A percentile compares a stretch with the other conserved stretches of the same genome.
Conservation (phyloP, 352 stramenopile species). For the Phytophthora sp. region DNA sequence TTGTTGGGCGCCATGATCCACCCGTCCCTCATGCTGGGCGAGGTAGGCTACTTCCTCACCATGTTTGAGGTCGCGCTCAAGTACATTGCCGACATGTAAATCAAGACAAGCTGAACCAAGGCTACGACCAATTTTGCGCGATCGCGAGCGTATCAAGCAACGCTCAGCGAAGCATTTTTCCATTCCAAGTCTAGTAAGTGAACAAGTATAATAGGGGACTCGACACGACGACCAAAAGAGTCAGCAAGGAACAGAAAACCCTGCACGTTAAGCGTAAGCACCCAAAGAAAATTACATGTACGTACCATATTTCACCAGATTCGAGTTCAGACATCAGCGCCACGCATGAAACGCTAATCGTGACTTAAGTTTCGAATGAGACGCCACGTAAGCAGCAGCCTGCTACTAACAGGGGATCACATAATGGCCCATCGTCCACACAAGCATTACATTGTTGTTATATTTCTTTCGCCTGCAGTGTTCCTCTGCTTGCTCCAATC, state of each 20-base stretch:
- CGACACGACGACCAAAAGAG: slow-evolving; percentile 25
- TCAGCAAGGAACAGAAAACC: slow-evolving; percentile 19
- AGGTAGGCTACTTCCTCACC: slow-evolving; percentile 88
- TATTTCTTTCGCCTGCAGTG: no score
- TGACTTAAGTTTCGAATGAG: neutral
- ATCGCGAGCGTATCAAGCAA: slow-evolving; percentile 2
- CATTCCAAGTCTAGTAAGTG: slow-evolving; percentile 39
- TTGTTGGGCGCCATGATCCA: slow-evolving; percentile 85
- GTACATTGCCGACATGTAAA: slow-evolving; percentile 87
- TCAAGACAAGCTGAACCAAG: slow-evolving; percentile 20
- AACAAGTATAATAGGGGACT: slow-evolving; percentile 48
- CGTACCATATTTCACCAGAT: slow-evolving; percentile 20
- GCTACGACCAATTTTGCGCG: slow-evolving; percentile 1
- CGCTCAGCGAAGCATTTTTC: slow-evolving; percentile 23
- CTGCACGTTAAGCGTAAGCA: slow-evolving; percentile 35
- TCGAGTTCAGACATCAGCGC: slow-evolving; percentile 8
- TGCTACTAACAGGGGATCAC: no score
- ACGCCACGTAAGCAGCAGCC: neutral
- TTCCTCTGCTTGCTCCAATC: no score
- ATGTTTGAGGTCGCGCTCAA: slow-evolving; percentile 90
- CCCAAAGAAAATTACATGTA: slow-evolving; percentile 16
- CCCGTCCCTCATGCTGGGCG: slow-evolving; percentile 80
- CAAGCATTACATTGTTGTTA: no score
- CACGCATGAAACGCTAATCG: neutral
- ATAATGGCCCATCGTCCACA: no score